Conservation (phyloP, 352 stramenopile genomes). For the Globisporangium mamillatum region DNA sequence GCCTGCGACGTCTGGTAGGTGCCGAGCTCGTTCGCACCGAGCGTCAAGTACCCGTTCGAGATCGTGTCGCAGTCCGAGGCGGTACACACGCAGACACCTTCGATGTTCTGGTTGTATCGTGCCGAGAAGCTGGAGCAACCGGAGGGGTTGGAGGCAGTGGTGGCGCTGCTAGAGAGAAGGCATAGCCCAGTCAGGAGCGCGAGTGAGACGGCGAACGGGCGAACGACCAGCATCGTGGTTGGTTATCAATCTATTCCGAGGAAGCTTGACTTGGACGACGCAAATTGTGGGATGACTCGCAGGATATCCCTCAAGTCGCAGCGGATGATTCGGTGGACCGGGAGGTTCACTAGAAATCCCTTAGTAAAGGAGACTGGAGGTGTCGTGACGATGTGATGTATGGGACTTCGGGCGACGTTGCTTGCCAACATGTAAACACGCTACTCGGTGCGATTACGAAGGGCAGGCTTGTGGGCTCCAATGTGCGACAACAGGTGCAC, state of each 20-base stretch:
- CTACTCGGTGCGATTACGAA: neutral
- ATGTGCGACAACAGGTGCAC: neutral
- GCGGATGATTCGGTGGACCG: neutral
- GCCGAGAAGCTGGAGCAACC: constrained; percentile 30
- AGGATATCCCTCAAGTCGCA: neutral
- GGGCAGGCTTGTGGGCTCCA: neutral
- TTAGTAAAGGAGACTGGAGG: neutral
- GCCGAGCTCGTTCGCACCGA: constrained; percentile 27
- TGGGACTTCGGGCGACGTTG: neutral
- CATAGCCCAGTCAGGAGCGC: neutral
- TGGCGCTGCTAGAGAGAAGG: neutral
- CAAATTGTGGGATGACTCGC: neutral
- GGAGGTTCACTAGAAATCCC: neutral
- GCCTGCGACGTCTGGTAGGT: constrained; percentile 49
- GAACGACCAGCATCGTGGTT: neutral
- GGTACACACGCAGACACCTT: constrained; percentile 61
- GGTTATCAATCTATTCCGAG: neutral
- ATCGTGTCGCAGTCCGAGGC: constrained; percentile 33
- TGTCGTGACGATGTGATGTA: neutral
- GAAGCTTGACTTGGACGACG: neutral
- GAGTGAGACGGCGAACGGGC: neutral
- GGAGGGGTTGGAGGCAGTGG: neutral
- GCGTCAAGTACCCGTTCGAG: constrained; percentile 27
- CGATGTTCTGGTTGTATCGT: constrained; percentile 37
- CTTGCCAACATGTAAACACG: neutral